phyloP scores from a whole-genome alignment of 2,329 filamentous ascomycete species.

The Malbranchea cinnamomea region DNA sequence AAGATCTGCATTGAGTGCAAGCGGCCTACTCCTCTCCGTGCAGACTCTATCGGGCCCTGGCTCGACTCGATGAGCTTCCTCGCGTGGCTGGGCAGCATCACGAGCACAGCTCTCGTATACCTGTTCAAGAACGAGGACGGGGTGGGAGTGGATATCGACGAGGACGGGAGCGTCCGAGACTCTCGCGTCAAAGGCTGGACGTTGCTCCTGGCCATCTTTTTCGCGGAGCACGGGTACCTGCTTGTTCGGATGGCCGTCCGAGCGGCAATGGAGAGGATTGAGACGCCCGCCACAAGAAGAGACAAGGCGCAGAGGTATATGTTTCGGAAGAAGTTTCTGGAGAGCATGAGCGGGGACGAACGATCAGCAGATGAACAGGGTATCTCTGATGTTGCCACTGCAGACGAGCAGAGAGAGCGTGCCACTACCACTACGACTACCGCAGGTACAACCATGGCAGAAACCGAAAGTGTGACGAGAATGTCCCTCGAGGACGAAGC shows the following conservation, averaged over 20 bases:
- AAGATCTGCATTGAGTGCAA: conserved; percentile 87
- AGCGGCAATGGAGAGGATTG: conserved; percentile 60
- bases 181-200: conserved; percentile 64
- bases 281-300: conserved; percentile 73
- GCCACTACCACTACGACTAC: not conserved
- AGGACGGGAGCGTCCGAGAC: conserved; percentile 25
- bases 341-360: conserved; percentile 18
- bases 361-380: not conserved
- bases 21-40: conserved; percentile 74
- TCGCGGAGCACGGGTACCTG: conserved; percentile 85
- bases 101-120: conserved; percentile 74
- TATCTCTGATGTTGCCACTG: not conserved
- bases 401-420: not conserved
- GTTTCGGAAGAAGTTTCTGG: conserved; percentile 63
- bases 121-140: conserved; percentile 57
- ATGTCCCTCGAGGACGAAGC: conserved; percentile 30
- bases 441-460: conserved; percentile 8
- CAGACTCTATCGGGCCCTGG: conserved; percentile 91
- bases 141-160: conserved; percentile 1
- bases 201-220: conserved; percentile 64
- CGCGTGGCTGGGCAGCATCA: conserved; percentile 86
- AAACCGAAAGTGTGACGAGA: too few relatives aligned
- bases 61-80: conserved; percentile 72
- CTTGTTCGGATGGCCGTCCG: conserved; percentile 57
- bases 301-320: conserved; percentile 68